Base-by-base conservation (phyloP, 495 filamentous ascomycete species). In the Hypoxylon subgilvum region DNA sequence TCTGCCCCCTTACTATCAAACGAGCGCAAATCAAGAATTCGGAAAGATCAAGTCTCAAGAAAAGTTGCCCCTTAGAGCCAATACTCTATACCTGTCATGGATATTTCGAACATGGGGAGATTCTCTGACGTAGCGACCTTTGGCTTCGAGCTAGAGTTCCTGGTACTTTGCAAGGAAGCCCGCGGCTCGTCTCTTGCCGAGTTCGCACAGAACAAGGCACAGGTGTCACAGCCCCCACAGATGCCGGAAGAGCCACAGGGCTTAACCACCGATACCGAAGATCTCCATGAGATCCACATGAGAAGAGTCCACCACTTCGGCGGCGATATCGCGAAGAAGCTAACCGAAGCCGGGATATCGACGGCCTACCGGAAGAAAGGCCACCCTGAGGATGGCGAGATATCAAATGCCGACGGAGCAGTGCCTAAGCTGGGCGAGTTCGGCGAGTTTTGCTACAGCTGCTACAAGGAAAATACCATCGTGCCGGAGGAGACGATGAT, bases 401-500 rank as follows among this genome's bases (percentile, higher is more conserved):
- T 16, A 9, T 16, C 34, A 12, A 4, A 50, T 6, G n/a, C 39
- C 6, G 14, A 30, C 10, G 39, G 47, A 6, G 5, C 7, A 18
- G 27, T 36, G 0, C 16, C 59, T 10, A 35, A n/a, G 6, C 45
- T 63, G 25, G 59, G 59, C 14, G 35, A 32, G 0, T 57, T 63
- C 8, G 47, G 42, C 17, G 34, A 48, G n/a, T 57, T 52, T 10
- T 39, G 52, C 21, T 63, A 52, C 44, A 53, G 42, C 14, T 40
- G 36, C 14, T 63, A 63, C 10, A 54, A 44, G 27, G 8, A 49
- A n/a, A 63, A 28, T 14, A 38, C 32, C 18, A 51, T 63, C 18
- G 53, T 57, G n/a, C 52, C 59, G 0, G 59, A 63, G 36, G 59
- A 63, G 34, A 57, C 52, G 12, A 63, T 63, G 59, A 57, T 57